Conservation (phyloP, 345 rosid species). For the Eucalyptus sp. region DNA sequence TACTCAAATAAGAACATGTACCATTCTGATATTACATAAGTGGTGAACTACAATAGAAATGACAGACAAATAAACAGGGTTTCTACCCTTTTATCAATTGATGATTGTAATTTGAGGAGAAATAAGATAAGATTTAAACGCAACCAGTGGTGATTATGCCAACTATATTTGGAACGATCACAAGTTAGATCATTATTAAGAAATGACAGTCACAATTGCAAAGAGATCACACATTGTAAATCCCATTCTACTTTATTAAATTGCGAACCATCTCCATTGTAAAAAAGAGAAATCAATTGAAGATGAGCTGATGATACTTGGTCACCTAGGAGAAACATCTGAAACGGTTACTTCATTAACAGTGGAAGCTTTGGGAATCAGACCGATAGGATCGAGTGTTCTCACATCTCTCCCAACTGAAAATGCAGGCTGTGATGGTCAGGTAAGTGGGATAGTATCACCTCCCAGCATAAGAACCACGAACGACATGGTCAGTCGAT, state of each 20-base stretch:
- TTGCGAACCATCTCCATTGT: background rate
- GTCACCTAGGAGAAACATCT: background rate
- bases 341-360: background rate
- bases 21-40: background rate
- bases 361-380: background rate
- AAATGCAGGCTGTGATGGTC: slow-evolving; percentile 13
- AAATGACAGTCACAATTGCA: background rate
- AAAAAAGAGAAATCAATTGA: background rate
- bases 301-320: background rate
- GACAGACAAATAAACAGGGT: background rate
- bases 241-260: background rate
- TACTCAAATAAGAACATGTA: background rate
- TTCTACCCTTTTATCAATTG: too few species aligned
- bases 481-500: background rate
- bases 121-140: too few species aligned
- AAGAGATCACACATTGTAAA: background rate
- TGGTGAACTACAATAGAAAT: background rate
- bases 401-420: background rate
- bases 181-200: background rate
- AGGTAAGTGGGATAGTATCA: background rate
- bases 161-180: too few species aligned
- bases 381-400: rapidly evolving
- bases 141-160: too few species aligned
- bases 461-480: background rate
- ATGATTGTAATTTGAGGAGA: too few species aligned